Evolutionary conservation across 2,329 filamentous ascomycete genomes (phyloP), one percentile per base, ranked within the genome.

Genomic region (Huntiella savannae): DNA sequence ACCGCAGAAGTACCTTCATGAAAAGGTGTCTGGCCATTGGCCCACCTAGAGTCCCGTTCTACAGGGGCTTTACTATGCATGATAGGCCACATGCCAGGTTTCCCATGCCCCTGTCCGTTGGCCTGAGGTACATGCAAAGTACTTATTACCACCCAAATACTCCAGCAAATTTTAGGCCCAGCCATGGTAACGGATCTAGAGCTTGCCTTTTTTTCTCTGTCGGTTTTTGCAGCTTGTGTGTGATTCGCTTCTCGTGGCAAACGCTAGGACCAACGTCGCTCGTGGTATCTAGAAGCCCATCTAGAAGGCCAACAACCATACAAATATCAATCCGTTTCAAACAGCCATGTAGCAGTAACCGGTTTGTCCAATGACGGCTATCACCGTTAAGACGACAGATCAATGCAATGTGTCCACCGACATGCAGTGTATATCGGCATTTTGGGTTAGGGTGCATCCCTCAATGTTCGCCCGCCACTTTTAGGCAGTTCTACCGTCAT

Each of bases 51-150:
- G 46, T 39, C 22, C n/a, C 35, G 32, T 36, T 13, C n/a, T 33
- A 43, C 32, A 33, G 15, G 40, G 32, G 32, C 40, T 13, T 16
- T 10, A 13, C 5, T 17, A 17, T 17, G 16, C 15, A 12, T 42
- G 39, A 16, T 33, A 5, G 33, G 12, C 32, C 33, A 11, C 19
- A 7, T 17, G 34, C 22, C 22, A 28, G 22, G 22, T 28, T 28
- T 6, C 22, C 22, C 8, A 28, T 28, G 37, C 37, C 48, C 47
- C 34, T 43, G 48, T 36, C 40, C 6, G 8, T 46, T 43, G 44
- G 44, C 44, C 28, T 42, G n/a, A 49, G 48, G 48, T 46, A 49
- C 48, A 40, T 46, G 34, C 43, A 44, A 40, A 46, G 48, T 49
- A 49, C 48, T 46, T 48, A 36, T 39, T 28, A 28, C 8, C 22